A percentile compares a stretch with the other conserved stretches of the same genome.
phyloP scores from a whole-genome alignment of 148 eudicot species.

The Fagopyrum homotropicum region DNA sequence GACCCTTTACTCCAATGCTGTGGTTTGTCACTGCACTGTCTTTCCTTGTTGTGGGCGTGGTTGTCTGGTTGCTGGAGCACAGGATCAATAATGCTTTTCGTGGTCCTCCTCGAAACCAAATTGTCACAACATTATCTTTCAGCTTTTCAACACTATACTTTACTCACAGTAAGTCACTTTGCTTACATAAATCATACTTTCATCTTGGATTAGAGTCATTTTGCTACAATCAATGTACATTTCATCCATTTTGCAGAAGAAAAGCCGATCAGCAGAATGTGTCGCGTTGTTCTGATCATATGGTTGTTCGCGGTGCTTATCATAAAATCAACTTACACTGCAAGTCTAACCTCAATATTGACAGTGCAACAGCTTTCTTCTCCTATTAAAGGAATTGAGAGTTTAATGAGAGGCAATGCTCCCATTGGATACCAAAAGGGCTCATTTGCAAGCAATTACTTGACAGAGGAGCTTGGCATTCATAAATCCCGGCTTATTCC shows the following conservation, averaged over 20 bases:
- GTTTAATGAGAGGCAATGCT: slow-evolving; percentile 31
- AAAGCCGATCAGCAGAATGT: slow-evolving; percentile 49
- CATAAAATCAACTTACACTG: slow-evolving; percentile 68
- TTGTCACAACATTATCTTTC: slow-evolving; percentile 59
- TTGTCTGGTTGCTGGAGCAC: slow-evolving; percentile 69
- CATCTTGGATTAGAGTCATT: neutral
- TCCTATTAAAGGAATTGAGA: slow-evolving; percentile 54
- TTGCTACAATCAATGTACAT: neutral
- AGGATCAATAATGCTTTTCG: slow-evolving; percentile 62
- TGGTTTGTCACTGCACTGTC: slow-evolving; percentile 46
- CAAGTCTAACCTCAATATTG: slow-evolving; percentile 70
- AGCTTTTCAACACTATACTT: slow-evolving; percentile 69
- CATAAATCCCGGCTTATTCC: slow-evolving; percentile 43
- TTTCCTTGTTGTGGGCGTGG: slow-evolving; percentile 51
- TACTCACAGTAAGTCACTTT: slow-evolving; percentile 58
- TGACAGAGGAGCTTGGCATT: slow-evolving; percentile 36
- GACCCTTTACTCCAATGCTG: slow-evolving; percentile 50
- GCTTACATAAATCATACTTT: neutral
- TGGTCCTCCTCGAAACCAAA: slow-evolving; percentile 57
- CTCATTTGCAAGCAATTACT: slow-evolving; percentile 49
- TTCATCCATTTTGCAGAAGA: slow-evolving; percentile 37
- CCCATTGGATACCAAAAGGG: slow-evolving; percentile 65
- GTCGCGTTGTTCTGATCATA: slow-evolving; percentile 57
- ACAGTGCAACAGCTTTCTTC: slow-evolving; percentile 64
- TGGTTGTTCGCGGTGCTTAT: slow-evolving; percentile 74